These are phyloP conservation scores for sweet orange (Citrus sinensis) DNA, from an alignment of 345 rosid species.

Conservation along the genomic window DVS_A1.0 CM039164.1:20040001-20040500, in stretches of 20 bases:
- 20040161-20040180: slow-evolving; percentile 88
- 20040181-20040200: slow-evolving; percentile 79
- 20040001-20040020: slow-evolving; percentile 17
- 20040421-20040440: slow-evolving; percentile 83
- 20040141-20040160: slow-evolving; percentile 37
- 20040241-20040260: neutral
- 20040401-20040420: slow-evolving; percentile 79
- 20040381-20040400: slow-evolving; percentile 7
- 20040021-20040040: slow-evolving; percentile 85
- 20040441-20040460: slow-evolving; percentile 80
- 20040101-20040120: neutral
- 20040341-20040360: neutral
- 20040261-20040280: neutral
- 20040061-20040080: slow-evolving; percentile 45
- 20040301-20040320: neutral
- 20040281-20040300: neutral
- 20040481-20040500: neutral
- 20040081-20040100: neutral
- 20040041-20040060: slow-evolving; percentile 73
- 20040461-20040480: slow-evolving; percentile 68
- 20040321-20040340: neutral
- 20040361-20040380: neutral
- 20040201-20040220: slow-evolving; percentile 88
- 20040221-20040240: slow-evolving; percentile 30
- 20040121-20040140: neutral